These are phyloP conservation scores for Malassezia globosa DNA, from an alignment of 1,284 basidiomycete genomes.

Conservation along the genomic window DNA sequence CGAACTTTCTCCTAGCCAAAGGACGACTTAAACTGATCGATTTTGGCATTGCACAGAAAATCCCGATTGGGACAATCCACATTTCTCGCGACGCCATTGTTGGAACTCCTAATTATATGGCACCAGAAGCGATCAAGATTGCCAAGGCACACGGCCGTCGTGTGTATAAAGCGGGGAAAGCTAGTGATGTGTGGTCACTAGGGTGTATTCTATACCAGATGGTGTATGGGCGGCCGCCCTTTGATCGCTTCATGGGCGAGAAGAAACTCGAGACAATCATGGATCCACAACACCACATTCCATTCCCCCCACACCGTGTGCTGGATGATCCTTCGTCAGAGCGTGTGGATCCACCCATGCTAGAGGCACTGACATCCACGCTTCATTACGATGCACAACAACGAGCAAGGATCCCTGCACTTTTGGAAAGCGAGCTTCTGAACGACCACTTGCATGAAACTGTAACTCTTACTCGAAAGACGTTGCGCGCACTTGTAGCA, in stretches of 20 bases:
- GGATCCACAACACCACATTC: slow-evolving; percentile 60
- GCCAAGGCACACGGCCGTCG: slow-evolving; percentile 36
- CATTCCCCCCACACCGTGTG: slow-evolving; percentile 59
- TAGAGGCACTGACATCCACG: slow-evolving; percentile 64
- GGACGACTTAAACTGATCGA: slow-evolving; percentile 85
- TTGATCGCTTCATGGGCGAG: slow-evolving; percentile 73
- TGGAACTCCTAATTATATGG: slow-evolving; percentile 48
- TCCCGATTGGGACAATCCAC: slow-evolving; percentile 49
- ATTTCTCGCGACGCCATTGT: slow-evolving; percentile 44
- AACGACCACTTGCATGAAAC: slow-evolving; percentile 18
- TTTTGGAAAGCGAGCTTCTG: slow-evolving; percentile 40
- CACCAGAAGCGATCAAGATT: slow-evolving; percentile 45
- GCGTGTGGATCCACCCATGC: slow-evolving; percentile 58
- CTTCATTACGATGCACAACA: slow-evolving; percentile 63
- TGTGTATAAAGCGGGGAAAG: slow-evolving; percentile 48
- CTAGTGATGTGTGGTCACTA: slow-evolving; percentile 80
- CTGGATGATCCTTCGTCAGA: slow-evolving; percentile 50
- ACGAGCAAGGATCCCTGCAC: slow-evolving; percentile 65
- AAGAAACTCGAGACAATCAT: slow-evolving; percentile 82
- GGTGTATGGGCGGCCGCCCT: slow-evolving; percentile 83
- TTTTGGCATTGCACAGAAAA: slow-evolving; percentile 87
- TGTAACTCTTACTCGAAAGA: slow-evolving; percentile 24
- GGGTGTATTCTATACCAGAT: slow-evolving; percentile 95
- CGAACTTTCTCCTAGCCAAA: slow-evolving; percentile 66
- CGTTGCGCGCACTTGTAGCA: slow-evolving; percentile 27